These are phyloP conservation scores for Clavulina sp. DNA, from an alignment of 768 basidiomycete genomes.

Conservation along the genomic window DNA sequence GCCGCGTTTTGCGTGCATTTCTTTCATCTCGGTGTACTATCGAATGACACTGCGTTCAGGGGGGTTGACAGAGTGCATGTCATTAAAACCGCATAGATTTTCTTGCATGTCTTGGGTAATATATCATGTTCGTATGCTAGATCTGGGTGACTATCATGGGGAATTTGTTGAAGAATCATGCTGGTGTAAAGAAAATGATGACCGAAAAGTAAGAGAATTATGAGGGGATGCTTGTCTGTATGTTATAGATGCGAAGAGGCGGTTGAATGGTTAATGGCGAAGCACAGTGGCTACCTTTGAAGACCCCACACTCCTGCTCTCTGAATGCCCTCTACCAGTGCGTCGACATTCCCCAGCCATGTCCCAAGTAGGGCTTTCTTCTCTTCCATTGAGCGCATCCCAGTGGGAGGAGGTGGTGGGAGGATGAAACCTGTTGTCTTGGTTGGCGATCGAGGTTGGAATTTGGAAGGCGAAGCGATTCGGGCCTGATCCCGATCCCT, in stretches of 20 bases:
- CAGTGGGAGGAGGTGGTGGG: not conserved
- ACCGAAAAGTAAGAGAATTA: no score
- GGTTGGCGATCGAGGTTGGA: slow-evolving; percentile 1
- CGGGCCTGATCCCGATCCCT: no score
- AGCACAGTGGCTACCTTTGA: not conserved
- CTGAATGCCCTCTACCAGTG: slow-evolving; percentile 70
- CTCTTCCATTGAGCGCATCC: slow-evolving; percentile 40
- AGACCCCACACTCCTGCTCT: slow-evolving; percentile 81
- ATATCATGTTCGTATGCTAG: not conserved
- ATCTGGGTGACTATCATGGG: not conserved
- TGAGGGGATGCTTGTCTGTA: no score
- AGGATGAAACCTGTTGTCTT: slow-evolving; percentile 1
- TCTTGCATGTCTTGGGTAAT: no score
- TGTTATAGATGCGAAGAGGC: no score
- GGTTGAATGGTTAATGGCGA: not conserved
- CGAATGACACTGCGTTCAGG: no score
- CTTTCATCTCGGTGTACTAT: no score
- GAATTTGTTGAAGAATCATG: not conserved
- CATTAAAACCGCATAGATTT: no score
- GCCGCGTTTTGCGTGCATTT: no score
- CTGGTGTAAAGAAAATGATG: not conserved
- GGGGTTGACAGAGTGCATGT: no score
- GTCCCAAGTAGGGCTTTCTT: slow-evolving; percentile 66
- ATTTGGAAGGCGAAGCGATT: no score
- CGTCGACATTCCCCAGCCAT: slow-evolving; percentile 83